Percentiles rank a stretch among this genome's conserved stretches.
These are phyloP conservation scores for Mucor circinelloides DNA, from an alignment of 371 early-diverging fungal genomes.

Conservation along the genomic window DNA sequence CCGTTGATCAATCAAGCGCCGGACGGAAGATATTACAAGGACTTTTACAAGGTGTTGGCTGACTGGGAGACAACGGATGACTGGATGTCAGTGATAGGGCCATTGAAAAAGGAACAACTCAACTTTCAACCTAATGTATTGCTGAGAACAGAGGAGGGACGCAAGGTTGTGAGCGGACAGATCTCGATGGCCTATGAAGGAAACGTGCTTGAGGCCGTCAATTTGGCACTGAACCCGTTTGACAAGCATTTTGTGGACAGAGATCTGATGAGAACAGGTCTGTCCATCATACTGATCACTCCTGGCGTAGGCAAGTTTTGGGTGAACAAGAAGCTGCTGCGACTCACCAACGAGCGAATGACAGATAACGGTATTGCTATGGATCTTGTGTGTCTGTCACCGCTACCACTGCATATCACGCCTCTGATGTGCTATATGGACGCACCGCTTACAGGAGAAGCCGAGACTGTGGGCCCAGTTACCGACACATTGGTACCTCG, in stretches of 20 bases:
- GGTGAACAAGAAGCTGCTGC: slow-evolving; percentile 79
- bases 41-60: slow-evolving; percentile 93
- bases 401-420: slow-evolving; percentile 85
- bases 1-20: slow-evolving; percentile 51
- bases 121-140: slow-evolving; percentile 81
- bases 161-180: slow-evolving; percentile 62
- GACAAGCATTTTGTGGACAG: slow-evolving; percentile 93
- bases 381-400: slow-evolving; percentile 90
- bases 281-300: slow-evolving; percentile 90
- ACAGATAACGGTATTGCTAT: slow-evolving; percentile 91
- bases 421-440: slow-evolving; percentile 86
- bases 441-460: slow-evolving; percentile 34
- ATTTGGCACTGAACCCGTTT: slow-evolving; percentile 92
- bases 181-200: slow-evolving; percentile 85
- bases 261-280: slow-evolving; percentile 89
- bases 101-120: slow-evolving; percentile 81
- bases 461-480: slow-evolving; percentile 9
- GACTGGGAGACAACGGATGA: slow-evolving; percentile 92
- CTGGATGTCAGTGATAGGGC: slow-evolving; percentile 79
- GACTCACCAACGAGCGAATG: slow-evolving; percentile 95
- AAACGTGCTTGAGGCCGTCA: slow-evolving; percentile 93
- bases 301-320: slow-evolving; percentile 89
- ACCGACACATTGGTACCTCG: slow-evolving; percentile 19
- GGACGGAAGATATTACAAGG: slow-evolving; percentile 74
- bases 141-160: slow-evolving; percentile 55